Conservation (phyloP, 306 rosid species). For the Trifolium dubium region DNA sequence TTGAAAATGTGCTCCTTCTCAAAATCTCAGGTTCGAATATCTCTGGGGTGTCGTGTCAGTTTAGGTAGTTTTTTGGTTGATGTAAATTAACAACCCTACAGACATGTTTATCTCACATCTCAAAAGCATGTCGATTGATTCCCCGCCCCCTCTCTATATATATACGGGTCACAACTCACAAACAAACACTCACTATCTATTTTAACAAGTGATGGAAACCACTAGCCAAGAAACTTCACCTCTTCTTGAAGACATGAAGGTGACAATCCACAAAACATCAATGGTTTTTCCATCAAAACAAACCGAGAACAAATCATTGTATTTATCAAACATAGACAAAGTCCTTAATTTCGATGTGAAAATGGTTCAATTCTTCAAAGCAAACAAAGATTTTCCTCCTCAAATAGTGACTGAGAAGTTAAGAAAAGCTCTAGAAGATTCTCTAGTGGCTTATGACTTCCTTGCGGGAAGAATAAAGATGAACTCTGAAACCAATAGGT, state of each 20-base stretch:
- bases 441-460: constrained; percentile 64
- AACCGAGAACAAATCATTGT: constrained; percentile 52
- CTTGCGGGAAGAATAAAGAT: constrained; percentile 65
- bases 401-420: constrained; percentile 46
- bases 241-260: constrained; percentile 57
- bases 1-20: too few species aligned
- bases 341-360: constrained; percentile 70
- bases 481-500: constrained; percentile 48
- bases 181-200: too few species aligned
- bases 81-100: too few species aligned
- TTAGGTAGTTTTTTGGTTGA: too few species aligned
- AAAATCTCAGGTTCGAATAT: too few species aligned
- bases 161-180: too few species aligned
- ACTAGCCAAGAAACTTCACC: constrained; percentile 23
- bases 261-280: constrained; percentile 48
- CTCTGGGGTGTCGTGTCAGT: too few species aligned
- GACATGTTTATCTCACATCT: too few species aligned
- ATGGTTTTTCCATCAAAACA: constrained; percentile 60
- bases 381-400: constrained; percentile 56
- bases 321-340: constrained; percentile 81
- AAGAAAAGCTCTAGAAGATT: constrained; percentile 49
- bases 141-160: too few species aligned
- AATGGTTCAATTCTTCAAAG: constrained; percentile 64
- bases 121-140: too few species aligned
- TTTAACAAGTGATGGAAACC: background rate